phyloP scores from a whole-genome alignment of 1,284 basidiomycete genomes.

The Fomitopsis pinicola region DNA sequence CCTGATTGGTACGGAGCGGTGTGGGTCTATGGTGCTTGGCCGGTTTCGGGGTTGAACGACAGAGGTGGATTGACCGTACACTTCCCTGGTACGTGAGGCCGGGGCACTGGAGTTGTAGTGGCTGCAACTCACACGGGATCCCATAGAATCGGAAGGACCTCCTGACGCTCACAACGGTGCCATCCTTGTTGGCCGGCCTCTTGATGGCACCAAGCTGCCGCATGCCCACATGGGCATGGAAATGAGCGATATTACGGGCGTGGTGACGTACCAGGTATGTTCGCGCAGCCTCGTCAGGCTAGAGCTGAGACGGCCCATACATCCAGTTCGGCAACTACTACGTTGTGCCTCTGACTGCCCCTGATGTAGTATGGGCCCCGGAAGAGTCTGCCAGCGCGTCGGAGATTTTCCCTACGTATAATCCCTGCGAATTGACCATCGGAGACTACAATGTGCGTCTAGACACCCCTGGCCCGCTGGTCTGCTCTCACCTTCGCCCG shows the following conservation, averaged over 20 bases:
- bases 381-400: slow-evolving; percentile 33
- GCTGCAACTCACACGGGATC: background rate
- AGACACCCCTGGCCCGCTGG: background rate
- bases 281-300: too few relatives aligned
- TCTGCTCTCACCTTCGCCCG: background rate
- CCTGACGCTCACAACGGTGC: slow-evolving; percentile 57
- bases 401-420: slow-evolving; percentile 30
- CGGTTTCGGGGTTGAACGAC: slow-evolving; percentile 49
- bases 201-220: slow-evolving; percentile 55
- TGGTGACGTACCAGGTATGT: slow-evolving; percentile 51
- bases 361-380: slow-evolving; percentile 39
- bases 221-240: slow-evolving; percentile 41
- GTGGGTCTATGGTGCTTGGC: slow-evolving; percentile 59
- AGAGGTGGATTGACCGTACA: slow-evolving; percentile 56
- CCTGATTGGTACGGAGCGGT: slow-evolving; percentile 52
- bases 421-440: slow-evolving; percentile 47
- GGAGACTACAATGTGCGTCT: slow-evolving; percentile 56
- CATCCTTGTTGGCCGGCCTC: slow-evolving; percentile 49
- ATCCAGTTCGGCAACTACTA: slow-evolving; percentile 45
- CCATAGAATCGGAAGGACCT: slow-evolving; percentile 37
- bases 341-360: slow-evolving; percentile 52
- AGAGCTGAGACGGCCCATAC: background rate
- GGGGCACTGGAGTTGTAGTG: too few relatives aligned
- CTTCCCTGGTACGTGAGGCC: slow-evolving; percentile 30
- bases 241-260: slow-evolving; percentile 51